Percentiles rank a stretch among this genome's conserved stretches.
phyloP scores from a whole-genome alignment of 2,329 filamentous ascomycete species.

The Lasiodiplodia sp. region DNA sequence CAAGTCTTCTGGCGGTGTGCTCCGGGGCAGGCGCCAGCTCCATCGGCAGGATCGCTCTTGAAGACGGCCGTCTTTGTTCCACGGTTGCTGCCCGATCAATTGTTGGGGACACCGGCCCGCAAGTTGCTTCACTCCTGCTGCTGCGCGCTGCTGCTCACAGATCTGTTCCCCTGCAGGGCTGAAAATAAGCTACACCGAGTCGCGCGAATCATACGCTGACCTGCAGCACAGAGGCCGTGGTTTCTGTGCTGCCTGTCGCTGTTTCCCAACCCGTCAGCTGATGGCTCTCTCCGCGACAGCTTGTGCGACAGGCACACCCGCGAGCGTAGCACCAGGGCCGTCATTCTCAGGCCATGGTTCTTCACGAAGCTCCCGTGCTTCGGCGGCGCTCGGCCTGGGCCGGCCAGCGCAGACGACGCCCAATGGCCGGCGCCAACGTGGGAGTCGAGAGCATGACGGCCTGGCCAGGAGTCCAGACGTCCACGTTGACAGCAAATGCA shows the following conservation, averaged over 20 bases:
- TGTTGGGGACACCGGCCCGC: conserved; percentile 12
- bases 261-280: conserved; percentile 26
- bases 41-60: conserved; percentile 18
- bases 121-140: not conserved
- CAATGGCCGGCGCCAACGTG: conserved; percentile 23
- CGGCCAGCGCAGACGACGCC: not conserved
- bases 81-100: conserved; percentile 15
- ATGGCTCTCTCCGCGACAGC: conserved; percentile 14
- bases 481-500: conserved; percentile 9
- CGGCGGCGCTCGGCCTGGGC: not conserved
- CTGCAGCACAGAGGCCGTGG: not conserved
- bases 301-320: conserved; percentile 24
- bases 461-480: not conserved
- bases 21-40: not conserved
- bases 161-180: conserved; percentile 22
- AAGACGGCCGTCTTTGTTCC: not conserved
- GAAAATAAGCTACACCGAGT: conserved; percentile 18
- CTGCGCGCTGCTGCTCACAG: not conserved
- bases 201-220: conserved; percentile 16
- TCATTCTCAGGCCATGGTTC: conserved; percentile 16
- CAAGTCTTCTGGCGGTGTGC: not conserved
- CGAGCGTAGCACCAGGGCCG: conserved; percentile 1
- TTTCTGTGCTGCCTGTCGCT: conserved; percentile 13
- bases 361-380: conserved; percentile 1
- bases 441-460: not conserved